Evolutionary conservation across 2,329 filamentous ascomycete species (phyloP).

Genomic region (Neospermospora avenae): DNA sequence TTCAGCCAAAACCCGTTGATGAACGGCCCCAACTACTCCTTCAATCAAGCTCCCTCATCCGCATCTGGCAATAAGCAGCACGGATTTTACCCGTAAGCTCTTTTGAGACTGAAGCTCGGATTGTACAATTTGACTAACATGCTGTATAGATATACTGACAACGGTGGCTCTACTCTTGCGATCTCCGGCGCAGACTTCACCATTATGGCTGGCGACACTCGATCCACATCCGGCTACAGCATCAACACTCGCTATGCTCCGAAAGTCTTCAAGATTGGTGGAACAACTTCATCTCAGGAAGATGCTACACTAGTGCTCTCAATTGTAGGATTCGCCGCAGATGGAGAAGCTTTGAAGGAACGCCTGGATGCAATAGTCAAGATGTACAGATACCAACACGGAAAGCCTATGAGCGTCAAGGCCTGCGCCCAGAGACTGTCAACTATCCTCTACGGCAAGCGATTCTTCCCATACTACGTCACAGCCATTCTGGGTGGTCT

Average conservation of each 20-base stretch:
- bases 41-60: constrained; percentile 57
- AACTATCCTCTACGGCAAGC: constrained; percentile 94
- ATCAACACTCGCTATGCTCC: constrained; percentile 96
- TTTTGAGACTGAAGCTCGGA: not conserved
- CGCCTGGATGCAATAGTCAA: constrained; percentile 92
- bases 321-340: constrained; percentile 92
- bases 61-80: constrained; percentile 62
- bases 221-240: constrained; percentile 93
- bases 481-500: constrained; percentile 90
- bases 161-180: constrained; percentile 92
- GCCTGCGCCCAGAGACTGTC: constrained; percentile 93
- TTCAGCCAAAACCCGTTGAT: constrained; percentile 68
- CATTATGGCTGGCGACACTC: constrained; percentile 95
- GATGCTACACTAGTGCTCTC: constrained; percentile 86
- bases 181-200: constrained; percentile 93
- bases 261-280: constrained; percentile 97
- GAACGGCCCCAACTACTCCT: constrained; percentile 68
- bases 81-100: constrained; percentile 83
- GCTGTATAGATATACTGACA: constrained; percentile 82
- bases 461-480: constrained; percentile 99
- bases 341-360: constrained; percentile 91
- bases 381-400: constrained; percentile 98
- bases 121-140: constrained; percentile 9
- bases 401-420: constrained; percentile 91
- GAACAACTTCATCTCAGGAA: constrained; percentile 78